Base-by-base conservation (phyloP, 352 stramenopile species). In the Phytophthora pisi region DNA sequence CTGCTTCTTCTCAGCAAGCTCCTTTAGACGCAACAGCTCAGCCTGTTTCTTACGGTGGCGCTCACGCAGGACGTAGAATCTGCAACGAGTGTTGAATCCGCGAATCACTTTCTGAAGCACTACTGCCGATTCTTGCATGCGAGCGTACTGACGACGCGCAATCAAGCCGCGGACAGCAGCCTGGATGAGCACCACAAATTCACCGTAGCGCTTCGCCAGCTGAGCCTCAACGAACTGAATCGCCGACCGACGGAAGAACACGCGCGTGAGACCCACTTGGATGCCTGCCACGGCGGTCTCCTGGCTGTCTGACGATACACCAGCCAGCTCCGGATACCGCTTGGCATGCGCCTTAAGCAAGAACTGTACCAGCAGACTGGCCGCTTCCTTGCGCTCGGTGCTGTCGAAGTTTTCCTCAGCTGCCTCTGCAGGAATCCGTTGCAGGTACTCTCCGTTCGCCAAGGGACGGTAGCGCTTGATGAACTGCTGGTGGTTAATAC, bases 401-500 rank as follows among this genome's bases (percentile, higher is more conserved):
- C 59, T 61, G 23, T 92, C 82, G n/a, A 85, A 93, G 4, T 69
- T 23, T 10, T 85, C 80, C 70, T 75, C 62, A 9, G 75, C 79
- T 18, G 77, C 71, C 26, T 74, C 66, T 18, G 90, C 84, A 15
- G 86, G 84, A 28, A 96, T 81, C 5, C 78, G 75, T 13, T 83
- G 77, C 59, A 94, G 66, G 46, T 91, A 88, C 24, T 77, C 57
- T 34, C 78, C 78, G 23, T 91, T 92, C 3, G 75, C 83, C 1
- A 97, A 72, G n/a, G 90, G 82, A 16, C 89, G 86, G 61, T 97
- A 93, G 8, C 87, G 97, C 71, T 95, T 90, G 36, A 95, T 74
- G 58, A 99, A 99, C 62, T 96, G 84, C 60, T 93, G 71, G 73
- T 99, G 97, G 36, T 81, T 82, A 23, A 99, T 89, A 64, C 98